Conservation (phyloP, 176 grass and related monocot species). For the Olyra latifolia region DNA sequence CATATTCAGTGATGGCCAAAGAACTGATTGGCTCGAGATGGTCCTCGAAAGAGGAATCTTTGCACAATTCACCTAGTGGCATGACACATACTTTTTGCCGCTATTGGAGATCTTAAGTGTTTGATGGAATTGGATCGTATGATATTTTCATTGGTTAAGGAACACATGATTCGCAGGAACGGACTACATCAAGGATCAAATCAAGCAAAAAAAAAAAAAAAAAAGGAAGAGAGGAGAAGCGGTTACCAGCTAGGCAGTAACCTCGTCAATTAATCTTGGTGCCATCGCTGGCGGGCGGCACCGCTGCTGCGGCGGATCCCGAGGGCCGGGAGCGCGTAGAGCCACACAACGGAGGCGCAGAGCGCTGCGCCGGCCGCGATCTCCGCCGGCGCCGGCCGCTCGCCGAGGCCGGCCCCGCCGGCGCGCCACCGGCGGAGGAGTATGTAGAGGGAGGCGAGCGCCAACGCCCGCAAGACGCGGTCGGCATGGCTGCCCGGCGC, state of each 20-base stretch:
- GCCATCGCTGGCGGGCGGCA: background rate
- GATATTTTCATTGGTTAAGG: background rate
- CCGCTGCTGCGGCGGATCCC: background rate
- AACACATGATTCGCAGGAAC: background rate
- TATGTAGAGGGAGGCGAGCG: slow-evolving; percentile 39
- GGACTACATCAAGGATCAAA: background rate
- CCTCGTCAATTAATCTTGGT: slow-evolving; percentile 23
- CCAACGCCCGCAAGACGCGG: slow-evolving; percentile 36
- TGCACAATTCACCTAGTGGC: too few relatives aligned
- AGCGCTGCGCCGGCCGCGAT: slow-evolving; percentile 29
- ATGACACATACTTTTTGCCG: too few relatives aligned
- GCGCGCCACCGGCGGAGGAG: slow-evolving; percentile 44
- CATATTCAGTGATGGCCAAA: too few relatives aligned
- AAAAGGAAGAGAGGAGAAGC: background rate
- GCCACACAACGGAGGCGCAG: slow-evolving; percentile 31
- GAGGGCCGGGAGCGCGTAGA: slow-evolving; percentile 28
- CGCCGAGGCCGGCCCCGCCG: slow-evolving; percentile 16
- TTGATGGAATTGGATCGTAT: background rate
- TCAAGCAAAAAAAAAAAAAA: background rate
- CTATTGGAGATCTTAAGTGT: background rate
- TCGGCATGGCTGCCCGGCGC: background rate
- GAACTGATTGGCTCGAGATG: too few relatives aligned
- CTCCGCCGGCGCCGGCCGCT: slow-evolving; percentile 37
- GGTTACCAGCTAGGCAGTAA: slow-evolving; percentile 7
- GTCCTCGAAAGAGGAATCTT: too few relatives aligned